Conservation (phyloP, 495 filamentous ascomycete species). For the Penicillium silybi region DNA sequence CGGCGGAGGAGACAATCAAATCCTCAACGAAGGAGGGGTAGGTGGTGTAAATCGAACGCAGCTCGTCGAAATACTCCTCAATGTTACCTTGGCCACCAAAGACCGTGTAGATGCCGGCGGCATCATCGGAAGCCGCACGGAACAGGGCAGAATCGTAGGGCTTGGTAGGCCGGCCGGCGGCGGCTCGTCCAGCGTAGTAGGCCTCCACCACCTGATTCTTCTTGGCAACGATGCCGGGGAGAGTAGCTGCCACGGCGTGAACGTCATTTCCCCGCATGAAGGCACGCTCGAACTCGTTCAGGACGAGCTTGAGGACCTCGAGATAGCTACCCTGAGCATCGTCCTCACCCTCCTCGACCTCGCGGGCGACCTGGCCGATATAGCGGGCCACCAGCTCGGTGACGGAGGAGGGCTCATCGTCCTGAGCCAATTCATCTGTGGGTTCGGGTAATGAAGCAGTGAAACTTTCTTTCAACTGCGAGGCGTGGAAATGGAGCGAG, state of each 20-base stretch:
- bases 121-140: conserved; percentile 75
- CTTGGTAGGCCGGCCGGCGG: conserved; percentile 75
- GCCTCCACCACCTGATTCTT: conserved; percentile 80
- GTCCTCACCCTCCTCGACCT: conserved; percentile 89
- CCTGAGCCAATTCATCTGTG: conserved; percentile 94
- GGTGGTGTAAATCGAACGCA: conserved; percentile 82
- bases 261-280: conserved; percentile 96
- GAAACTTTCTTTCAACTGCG: conserved; percentile 85
- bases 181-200: conserved; percentile 87
- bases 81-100: conserved; percentile 99
- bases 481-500: conserved; percentile 89
- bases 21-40: conserved; percentile 89
- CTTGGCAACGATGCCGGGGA: conserved; percentile 86
- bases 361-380: conserved; percentile 78
- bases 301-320: conserved; percentile 80
- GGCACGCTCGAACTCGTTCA: conserved; percentile 93
- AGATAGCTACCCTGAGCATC: conserved; percentile 77
- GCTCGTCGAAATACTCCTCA: conserved; percentile 97
- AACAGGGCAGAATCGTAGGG: conserved; percentile 90
- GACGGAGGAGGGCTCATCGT: conserved; percentile 94
- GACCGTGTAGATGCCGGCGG: conserved; percentile 79
- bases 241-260: conserved; percentile 76
- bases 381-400: conserved; percentile 88
- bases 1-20: conserved; percentile 71
- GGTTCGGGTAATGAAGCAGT: conserved; percentile 76